These are phyloP conservation scores for Trichosanthes truncata DNA, from an alignment of 306 rosid genomes.

Conservation along the genomic window DNA sequence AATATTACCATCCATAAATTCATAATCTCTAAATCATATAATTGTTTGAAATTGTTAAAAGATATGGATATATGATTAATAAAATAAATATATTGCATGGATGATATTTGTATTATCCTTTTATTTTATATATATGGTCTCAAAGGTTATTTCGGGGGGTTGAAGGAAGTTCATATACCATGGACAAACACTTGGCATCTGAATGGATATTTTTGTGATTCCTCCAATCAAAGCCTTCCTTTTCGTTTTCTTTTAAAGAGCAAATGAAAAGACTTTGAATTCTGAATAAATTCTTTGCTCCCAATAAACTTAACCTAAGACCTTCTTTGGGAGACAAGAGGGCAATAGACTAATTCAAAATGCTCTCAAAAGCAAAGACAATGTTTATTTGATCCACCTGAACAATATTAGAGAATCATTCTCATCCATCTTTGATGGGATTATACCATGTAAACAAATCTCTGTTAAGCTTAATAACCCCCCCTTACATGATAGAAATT, in stretches of 20 bases:
- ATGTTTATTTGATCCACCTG: not conserved
- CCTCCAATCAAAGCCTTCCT: not conserved
- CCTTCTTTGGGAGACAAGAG: not conserved
- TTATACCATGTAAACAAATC: not conserved
- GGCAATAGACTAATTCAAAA: not conserved
- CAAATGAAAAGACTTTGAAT: not conserved
- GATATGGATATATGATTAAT: too few relatives aligned
- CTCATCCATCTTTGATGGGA: slow-evolving; percentile 7
- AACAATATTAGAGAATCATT: slow-evolving; percentile 1
- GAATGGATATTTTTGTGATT: not conserved
- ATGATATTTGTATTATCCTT: not conserved
- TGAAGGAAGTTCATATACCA: not conserved
- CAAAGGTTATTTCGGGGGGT: not conserved
- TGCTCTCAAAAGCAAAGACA: slow-evolving; percentile 5
- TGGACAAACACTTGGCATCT: not conserved
- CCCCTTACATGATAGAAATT: not conserved
- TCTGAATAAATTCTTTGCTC: not conserved
- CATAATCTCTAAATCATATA: not conserved
- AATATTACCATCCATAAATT: too few relatives aligned
- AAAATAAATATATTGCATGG: not conserved
- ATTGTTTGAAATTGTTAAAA: not conserved
- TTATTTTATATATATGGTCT: not conserved
- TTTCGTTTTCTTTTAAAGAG: not conserved
- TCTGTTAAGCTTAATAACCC: not conserved
- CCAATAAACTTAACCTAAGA: not conserved